Base-by-base conservation (phyloP, 2,329 filamentous ascomycete species). In the Phialocephala subalpina region DNA sequence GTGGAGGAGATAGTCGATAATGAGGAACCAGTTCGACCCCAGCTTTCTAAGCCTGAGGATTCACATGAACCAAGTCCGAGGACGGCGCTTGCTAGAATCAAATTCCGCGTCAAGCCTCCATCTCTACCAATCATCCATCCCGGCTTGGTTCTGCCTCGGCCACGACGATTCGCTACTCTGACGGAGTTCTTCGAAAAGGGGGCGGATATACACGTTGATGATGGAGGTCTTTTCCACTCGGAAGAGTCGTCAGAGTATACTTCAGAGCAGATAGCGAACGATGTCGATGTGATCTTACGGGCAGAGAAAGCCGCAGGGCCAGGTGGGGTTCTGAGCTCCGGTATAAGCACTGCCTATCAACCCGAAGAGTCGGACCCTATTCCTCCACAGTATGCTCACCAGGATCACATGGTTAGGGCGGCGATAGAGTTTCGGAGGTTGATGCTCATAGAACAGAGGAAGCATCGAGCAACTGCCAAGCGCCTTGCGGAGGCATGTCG, bases 321-420 rank as follows among this genome's bases (percentile, higher is more conserved):
- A 5, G 94, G 94, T 18, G 93, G 93, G 1, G 77, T 94, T 3
- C 83, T 97, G 33, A 93, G 91, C 59, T 81, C 84, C 62, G 87
- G 89, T 66, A 84, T 85, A 66, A 95, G 92, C 75, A 90, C 89
- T 2, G 80, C 90, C 27, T 96, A 92, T 72, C 84, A 89, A 20
- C 92, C 92, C 0, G 92, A 96, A 69, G 83, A 88, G 14, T 84
- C 86, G 36, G 82, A 81, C 66, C 89, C 92, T 64, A 92, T 97
- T 73, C 92, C 92, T 0, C 86, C 88, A 0, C 93, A 96, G 74
- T 98, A 93, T 83, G 89, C 91, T n/a, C 94, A 97, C 72, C 86
- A 88, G 75, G 94, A 98, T 74, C 92, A 98, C 76, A 84, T 98
- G 61, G 83, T 92, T 55, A 90, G 90, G 56, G 94, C 97, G 67